These are phyloP conservation scores for Dunaliella primolecta DNA, from an alignment of 139 green algal genomes.

Conservation along the genomic window DNA sequence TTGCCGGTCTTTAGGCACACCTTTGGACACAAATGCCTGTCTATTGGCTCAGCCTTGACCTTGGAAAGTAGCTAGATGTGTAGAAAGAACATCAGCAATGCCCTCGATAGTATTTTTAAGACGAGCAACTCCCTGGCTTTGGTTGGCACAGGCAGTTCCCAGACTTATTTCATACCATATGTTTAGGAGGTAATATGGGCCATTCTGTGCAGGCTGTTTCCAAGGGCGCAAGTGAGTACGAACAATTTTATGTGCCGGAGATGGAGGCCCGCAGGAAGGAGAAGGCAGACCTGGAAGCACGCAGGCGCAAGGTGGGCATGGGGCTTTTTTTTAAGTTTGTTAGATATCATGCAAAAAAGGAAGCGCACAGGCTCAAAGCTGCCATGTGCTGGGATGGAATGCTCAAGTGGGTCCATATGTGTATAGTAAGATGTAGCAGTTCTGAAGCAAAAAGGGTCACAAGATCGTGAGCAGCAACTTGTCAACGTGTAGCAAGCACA, in stretches of 20 bases:
- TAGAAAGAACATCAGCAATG: too few relatives aligned
- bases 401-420: background rate
- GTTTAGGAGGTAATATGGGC: too few relatives aligned
- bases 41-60: too few relatives aligned
- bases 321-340: background rate
- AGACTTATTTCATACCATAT: too few relatives aligned
- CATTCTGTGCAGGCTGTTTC: slow-evolving; percentile 49
- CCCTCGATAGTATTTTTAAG: too few relatives aligned
- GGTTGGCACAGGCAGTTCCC: too few relatives aligned
- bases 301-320: slow-evolving; percentile 27
- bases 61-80: too few relatives aligned
- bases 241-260: slow-evolving; percentile 66
- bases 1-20: too few relatives aligned
- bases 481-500: background rate
- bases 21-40: too few relatives aligned
- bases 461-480: background rate
- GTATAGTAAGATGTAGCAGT: background rate
- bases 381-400: background rate
- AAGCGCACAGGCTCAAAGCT: background rate
- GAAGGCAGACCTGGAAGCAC: slow-evolving; percentile 41
- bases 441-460: background rate
- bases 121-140: too few relatives aligned
- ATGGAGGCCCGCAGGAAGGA: slow-evolving; percentile 44
- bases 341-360: background rate
- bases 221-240: slow-evolving; percentile 65